Percentiles rank a stretch among this genome's conserved stretches.
These are phyloP conservation scores for Paecilomyces formosus DNA, from an alignment of 2,329 filamentous ascomycete genomes.

Conservation along the genomic window DNA sequence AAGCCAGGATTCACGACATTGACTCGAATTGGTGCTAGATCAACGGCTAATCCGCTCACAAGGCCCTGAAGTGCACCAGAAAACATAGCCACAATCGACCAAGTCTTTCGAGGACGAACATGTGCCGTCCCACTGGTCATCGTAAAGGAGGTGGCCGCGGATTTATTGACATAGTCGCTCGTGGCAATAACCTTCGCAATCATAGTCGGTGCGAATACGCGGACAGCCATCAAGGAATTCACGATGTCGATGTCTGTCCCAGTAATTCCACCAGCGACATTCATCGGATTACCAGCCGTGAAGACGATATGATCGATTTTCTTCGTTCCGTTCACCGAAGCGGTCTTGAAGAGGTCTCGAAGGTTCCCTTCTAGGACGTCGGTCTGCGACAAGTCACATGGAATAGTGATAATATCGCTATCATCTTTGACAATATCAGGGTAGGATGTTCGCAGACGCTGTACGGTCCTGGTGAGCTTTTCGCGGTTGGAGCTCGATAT, in stretches of 20 bases:
- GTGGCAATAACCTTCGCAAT: neutral
- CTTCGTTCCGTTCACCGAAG: neutral
- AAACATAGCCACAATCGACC: neutral
- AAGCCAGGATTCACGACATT: neutral
- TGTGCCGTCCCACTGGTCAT: neutral
- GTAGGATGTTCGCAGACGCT: neutral
- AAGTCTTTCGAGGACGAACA: neutral
- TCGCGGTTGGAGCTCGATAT: neutral
- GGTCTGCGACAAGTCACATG: neutral
- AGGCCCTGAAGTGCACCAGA: neutral
- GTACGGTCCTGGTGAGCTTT: neutral
- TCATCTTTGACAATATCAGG: neutral
- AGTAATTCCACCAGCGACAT: neutral
- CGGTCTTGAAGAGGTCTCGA: slow-evolving; percentile 1
- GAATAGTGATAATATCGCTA: neutral
- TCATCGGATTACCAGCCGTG: neutral
- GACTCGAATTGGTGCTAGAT: neutral
- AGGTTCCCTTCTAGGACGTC: slow-evolving; percentile 1
- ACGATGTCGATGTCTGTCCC: neutral
- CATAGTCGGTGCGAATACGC: neutral
- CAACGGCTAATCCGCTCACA: neutral
- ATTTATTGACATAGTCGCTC: neutral
- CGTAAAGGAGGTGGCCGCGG: neutral
- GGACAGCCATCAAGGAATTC: neutral
- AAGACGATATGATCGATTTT: slow-evolving; percentile 3